Conservation (phyloP, 202 grass and related monocot species). For the Carex arenaria region DNA sequence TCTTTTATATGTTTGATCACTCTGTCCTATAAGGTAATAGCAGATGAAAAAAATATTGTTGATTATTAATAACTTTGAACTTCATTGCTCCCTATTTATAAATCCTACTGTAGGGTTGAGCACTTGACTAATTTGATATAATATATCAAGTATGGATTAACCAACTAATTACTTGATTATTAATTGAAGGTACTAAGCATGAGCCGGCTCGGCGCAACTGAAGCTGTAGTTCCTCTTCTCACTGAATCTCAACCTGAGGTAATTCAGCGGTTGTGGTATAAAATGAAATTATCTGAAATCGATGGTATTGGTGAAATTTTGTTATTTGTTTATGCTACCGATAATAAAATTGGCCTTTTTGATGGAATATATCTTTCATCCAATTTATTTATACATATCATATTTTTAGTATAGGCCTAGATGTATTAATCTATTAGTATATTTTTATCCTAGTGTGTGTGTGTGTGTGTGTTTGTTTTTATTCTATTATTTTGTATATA, state of each 20-base stretch:
- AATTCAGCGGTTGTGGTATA: neutral
- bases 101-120: neutral
- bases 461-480: too few relatives aligned
- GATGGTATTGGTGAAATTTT: too few relatives aligned
- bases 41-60: too few relatives aligned
- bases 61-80: too few relatives aligned
- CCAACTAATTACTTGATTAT: neutral
- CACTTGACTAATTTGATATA: neutral
- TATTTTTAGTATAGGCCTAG: too few relatives aligned
- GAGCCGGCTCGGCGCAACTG: conserved; percentile 73
- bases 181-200: conserved; percentile 76
- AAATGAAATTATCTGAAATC: too few relatives aligned
- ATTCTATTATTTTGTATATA: too few relatives aligned
- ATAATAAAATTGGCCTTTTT: too few relatives aligned
- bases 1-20: neutral
- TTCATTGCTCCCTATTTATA: neutral
- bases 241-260: conserved; percentile 57
- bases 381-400: neutral
- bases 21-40: neutral
- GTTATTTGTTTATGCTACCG: too few relatives aligned
- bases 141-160: neutral
- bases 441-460: too few relatives aligned
- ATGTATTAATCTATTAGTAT: too few relatives aligned
- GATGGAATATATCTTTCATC: neutral
- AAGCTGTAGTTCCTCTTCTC: conserved; percentile 72